Percentiles rank a stretch among this genome's conserved stretches.
These are phyloP conservation scores for Entelexis sorbosivorans DNA, from an alignment of 1,139 yeast genomes.

Conservation along the genomic window DNA sequence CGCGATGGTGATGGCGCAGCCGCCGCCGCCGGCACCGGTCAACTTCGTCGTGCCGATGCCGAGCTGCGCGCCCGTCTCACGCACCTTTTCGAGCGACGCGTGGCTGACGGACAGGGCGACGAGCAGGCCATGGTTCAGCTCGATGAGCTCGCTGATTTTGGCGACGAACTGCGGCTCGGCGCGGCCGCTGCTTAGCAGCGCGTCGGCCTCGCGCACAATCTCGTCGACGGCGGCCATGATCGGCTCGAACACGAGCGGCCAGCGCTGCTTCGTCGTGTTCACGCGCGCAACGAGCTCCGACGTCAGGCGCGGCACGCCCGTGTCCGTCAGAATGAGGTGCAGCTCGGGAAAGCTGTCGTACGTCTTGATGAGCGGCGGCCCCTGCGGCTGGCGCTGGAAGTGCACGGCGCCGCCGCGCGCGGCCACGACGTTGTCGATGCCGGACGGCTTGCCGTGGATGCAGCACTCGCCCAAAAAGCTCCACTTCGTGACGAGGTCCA, in stretches of 20 bases:
- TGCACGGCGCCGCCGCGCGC: constrained; percentile 92
- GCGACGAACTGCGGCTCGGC: constrained; percentile 36
- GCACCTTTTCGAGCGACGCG: constrained; percentile 68
- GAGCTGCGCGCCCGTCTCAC: constrained; percentile 48
- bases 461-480: constrained; percentile 89
- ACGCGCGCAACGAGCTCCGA: constrained; percentile 75
- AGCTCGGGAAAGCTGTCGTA: constrained; percentile 57
- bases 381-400: constrained; percentile 48
- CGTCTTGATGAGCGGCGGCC: constrained; percentile 33
- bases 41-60: constrained; percentile 78
- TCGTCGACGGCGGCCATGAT: constrained; percentile 43
- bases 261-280: constrained; percentile 41
- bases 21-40: constrained; percentile 99
- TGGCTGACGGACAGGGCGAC: constrained; percentile 88
- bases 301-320: constrained; percentile 78
- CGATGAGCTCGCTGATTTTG: constrained; percentile 57
- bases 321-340: constrained; percentile 66
- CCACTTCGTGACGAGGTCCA: constrained; percentile 68
- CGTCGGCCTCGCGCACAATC: constrained; percentile 20
- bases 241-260: constrained; percentile 45
- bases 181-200: constrained; percentile 6
- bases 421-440: constrained; percentile 94
- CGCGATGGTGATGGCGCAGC: constrained; percentile 85
- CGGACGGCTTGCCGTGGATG: constrained; percentile 94
- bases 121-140: constrained; percentile 78